Evolutionary conservation across 176 grass and related monocot genomes (phyloP).

Genomic region (Eremochloa ophiuroides): DNA sequence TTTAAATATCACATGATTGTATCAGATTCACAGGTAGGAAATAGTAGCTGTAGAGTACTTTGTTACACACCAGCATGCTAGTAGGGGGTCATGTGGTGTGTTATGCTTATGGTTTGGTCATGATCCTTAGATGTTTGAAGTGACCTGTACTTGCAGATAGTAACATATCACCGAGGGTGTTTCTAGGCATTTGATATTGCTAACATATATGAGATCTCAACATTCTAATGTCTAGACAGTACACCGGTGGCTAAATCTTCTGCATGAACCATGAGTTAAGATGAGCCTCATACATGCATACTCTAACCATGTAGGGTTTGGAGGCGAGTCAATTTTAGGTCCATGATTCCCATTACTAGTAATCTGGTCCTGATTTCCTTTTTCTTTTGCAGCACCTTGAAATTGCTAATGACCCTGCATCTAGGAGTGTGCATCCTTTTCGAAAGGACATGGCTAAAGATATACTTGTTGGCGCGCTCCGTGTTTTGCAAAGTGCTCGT

Average conservation of each 20-base stretch:
- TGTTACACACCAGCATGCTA: not conserved
- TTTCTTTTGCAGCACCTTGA: constrained; percentile 52
- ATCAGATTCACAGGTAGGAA: not conserved
- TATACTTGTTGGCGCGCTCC: constrained; percentile 58
- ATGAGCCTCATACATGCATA: not conserved
- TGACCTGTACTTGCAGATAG: not conserved
- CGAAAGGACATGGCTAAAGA: constrained; percentile 74
- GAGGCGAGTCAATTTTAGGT: not conserved
- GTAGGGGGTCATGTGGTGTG: not conserved
- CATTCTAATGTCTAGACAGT: not conserved
- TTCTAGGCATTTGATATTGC: not conserved
- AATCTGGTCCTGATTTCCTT: not conserved
- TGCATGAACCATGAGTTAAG: not conserved
- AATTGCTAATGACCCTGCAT: constrained; percentile 1
- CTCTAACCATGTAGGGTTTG: not conserved
- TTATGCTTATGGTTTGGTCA: not conserved
- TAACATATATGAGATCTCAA: not conserved
- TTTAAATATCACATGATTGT: not conserved
- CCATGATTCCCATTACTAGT: not conserved
- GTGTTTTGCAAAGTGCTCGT: constrained; percentile 38
- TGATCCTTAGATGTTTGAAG: not conserved
- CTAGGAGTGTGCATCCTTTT: constrained; percentile 8
- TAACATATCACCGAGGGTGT: not conserved
- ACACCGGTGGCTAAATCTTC: not conserved
- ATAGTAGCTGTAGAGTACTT: not conserved